Base-by-base conservation (phyloP, 495 filamentous ascomycete genomes). In the Neurospora sp. region DNA sequence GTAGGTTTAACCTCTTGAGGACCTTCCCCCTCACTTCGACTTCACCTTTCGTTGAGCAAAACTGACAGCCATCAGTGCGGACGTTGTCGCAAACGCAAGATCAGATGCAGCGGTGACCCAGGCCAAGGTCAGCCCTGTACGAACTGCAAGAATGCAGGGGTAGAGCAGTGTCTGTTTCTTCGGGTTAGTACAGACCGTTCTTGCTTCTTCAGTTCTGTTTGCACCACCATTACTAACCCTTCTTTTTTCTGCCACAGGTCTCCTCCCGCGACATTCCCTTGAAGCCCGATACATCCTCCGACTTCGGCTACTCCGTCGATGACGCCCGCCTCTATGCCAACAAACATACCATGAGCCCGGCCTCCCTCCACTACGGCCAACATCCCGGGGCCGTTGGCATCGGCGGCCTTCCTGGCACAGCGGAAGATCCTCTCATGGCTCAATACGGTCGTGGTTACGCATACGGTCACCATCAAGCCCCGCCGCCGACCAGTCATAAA, bases 11-110 rank as follows among this genome's bases (percentile, higher is more conserved):
- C 48, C n/a, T 43, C 42, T 73, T 37, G 15, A 19, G 36, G 19
- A 15, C 34, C 28, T 6, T 24, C 13, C 72, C 37, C 48, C 19
- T 70, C 69, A 31, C 4, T 59, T 59, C 1, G 40, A 24, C 40
- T 24, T 28, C 17, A 37, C 54, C 21, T 15, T 37, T 69, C 21
- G 7, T 74, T 43, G 37, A 62, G 11, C 11, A 62, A 15, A 3
- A 69, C 75, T 79, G 70, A 74, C 72, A 34, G 4, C 43, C 11
- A 48, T 74, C 74, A 98, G 96, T 99, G 96, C 82, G 88, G 88
- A 38, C 90, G 96, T 74, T 99, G 96, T 79, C 90, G 96, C 70
- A 94, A 94, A 81, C 88, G 96, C 71, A 99, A 99, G 85, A 99
- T 99, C 78, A 92, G 93, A 79, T 99, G 96, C 84, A 97, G 92